Evolutionary conservation across 2,329 filamentous ascomycete genomes (phyloP).

Genomic region (Aspergillus amoenus): DNA sequence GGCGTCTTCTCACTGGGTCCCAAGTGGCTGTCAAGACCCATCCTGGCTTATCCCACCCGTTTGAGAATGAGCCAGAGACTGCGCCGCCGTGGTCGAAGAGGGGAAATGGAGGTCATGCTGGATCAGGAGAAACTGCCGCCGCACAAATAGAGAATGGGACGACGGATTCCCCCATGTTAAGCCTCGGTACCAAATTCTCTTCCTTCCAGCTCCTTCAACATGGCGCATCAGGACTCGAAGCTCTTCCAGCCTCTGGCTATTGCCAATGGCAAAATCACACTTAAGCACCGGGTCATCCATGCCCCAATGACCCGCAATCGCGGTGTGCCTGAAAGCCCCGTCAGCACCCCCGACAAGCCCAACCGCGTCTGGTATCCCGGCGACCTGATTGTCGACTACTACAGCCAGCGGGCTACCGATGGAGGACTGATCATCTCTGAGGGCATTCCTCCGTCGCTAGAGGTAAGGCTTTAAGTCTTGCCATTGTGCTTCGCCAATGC

Average conservation of each 20-base stretch:
- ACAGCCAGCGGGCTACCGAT: constrained; percentile 38
- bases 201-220: not conserved
- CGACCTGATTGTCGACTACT: constrained; percentile 43
- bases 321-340: constrained; percentile 45
- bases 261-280: constrained; percentile 48
- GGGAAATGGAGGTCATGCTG: not conserved
- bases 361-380: constrained; percentile 51
- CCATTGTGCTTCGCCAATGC: not conserved
- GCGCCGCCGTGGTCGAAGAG: not conserved
- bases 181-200: not conserved
- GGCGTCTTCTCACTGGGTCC: not conserved
- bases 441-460: constrained; percentile 37
- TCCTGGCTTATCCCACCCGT: not conserved
- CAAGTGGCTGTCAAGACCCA: not conserved
- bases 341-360: constrained; percentile 47
- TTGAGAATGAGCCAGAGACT: not conserved
- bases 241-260: constrained; percentile 48
- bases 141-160: not conserved
- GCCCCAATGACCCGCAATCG: constrained; percentile 57
- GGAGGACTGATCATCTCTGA: constrained; percentile 40
- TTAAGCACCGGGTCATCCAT: constrained; percentile 54
- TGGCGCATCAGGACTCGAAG: constrained; percentile 26
- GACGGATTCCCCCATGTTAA: no score
- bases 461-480: no score
- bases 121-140: not conserved